Evolutionary conservation across 2,329 filamentous ascomycete species (phyloP), one percentile per base, ranked within the genome.

Genomic region (Fusarium vanettenii): DNA sequence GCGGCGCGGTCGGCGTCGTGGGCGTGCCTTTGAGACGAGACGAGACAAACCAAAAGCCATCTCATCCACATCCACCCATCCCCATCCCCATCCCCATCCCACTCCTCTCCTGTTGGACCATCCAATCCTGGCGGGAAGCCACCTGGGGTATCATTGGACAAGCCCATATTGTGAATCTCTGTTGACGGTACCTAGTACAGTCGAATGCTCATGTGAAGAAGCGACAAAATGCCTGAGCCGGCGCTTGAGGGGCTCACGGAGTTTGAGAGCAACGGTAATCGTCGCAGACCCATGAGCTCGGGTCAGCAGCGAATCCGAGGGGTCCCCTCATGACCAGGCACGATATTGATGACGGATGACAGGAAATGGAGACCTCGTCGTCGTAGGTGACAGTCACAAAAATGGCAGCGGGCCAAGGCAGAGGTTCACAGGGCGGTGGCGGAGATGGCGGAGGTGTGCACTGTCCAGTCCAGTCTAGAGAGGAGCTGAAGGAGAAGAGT

Each of bases 371-470:
- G 55, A 55, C 63, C 55, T 66, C 55, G 27, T 55, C 55, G 65
- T 35, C 33, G 64, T 39, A 67, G 56, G 59, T 50, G 55, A 64
- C 62, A 50, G 71, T 71, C 65, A 67, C 67, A 56, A 71, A 66
- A 61, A 69, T 62, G 20, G 45, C 33, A 60, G 50, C 45, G 69
- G 69, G 55, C 63, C 56, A 62, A 64, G 71, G 50, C 57, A 67
- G 45, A 75, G 31, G 52, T 64, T 70, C 62, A 66, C n/a, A 62
- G 66, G 70, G 72, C 61, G 63, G 67, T 70, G 72, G 76, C 66
- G 74, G 74, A 75, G 70, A 74, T 73, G 66, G 74, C 57, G 72
- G 74, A 76, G 76, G 72, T 69, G 74, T 72, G 69, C 52, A 69
- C 57, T 74, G 71, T 65, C 56, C 35, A 37, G 33, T 16, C 33